phyloP scores from a whole-genome alignment of 352 stramenopile species.

The Aphanomyces cochlioides region DNA sequence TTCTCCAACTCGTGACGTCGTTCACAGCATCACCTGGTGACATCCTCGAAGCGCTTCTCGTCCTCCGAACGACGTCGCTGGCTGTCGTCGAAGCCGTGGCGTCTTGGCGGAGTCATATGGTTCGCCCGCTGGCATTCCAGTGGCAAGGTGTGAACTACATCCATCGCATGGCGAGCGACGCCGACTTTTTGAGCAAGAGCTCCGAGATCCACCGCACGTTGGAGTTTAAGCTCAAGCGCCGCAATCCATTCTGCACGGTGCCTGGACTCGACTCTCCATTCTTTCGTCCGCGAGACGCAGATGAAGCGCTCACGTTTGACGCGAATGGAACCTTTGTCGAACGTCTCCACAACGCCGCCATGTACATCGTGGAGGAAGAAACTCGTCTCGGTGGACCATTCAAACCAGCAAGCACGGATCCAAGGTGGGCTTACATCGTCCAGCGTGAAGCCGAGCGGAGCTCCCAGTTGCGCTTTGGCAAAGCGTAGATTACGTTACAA shows the following conservation, averaged over 20 bases:
- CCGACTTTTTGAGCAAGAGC: conserved; percentile 74
- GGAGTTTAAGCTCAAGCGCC: conserved; percentile 48
- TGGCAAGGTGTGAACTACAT: conserved; percentile 67
- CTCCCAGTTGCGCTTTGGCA: conserved; percentile 17
- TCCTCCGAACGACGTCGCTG: conserved; percentile 47
- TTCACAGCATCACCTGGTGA: conserved; percentile 44
- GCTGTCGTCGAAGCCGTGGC: conserved; percentile 54
- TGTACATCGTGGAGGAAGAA: conserved; percentile 54
- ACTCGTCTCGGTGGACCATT: conserved; percentile 42
- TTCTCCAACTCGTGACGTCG: conserved; percentile 46
- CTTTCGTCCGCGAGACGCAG: neutral
- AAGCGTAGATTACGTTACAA: conserved; percentile 15
- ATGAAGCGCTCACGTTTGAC: neutral
- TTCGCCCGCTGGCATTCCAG: conserved; percentile 50
- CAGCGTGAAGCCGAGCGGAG: conserved; percentile 51
- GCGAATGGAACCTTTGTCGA: neutral
- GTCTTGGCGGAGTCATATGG: conserved; percentile 58
- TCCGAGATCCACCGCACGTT: conserved; percentile 48
- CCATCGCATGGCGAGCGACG: conserved; percentile 59
- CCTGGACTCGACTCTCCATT: conserved; percentile 54
- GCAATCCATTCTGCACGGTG: conserved; percentile 70
- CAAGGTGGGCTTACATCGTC: conserved; percentile 51
- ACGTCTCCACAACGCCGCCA: conserved; percentile 42
- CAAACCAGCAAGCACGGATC: conserved; percentile 35
- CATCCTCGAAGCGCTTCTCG: conserved; percentile 49